Evolutionary conservation across 768 basidiomycete species (phyloP).

Genomic region (Tephrocybe sp.): DNA sequence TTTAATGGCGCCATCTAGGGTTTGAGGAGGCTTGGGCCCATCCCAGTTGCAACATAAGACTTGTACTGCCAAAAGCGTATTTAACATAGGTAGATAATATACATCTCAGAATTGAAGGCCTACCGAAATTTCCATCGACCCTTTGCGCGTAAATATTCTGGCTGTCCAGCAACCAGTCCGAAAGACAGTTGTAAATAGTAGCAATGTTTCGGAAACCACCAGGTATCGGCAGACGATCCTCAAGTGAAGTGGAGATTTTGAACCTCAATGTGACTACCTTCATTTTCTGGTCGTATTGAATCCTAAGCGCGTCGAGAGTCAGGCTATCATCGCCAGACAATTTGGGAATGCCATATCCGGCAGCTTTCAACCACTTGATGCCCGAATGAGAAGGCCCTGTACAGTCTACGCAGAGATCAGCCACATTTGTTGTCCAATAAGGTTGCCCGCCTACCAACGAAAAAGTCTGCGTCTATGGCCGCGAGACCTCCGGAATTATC

Average conservation of each 20-base stretch:
- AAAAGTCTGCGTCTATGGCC: background rate
- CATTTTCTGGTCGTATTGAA: slow-evolving; percentile 5
- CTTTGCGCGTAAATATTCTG: slow-evolving; percentile 3
- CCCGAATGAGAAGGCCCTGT: slow-evolving; percentile 26
- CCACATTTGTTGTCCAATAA: too few relatives aligned
- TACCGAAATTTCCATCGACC: slow-evolving; percentile 4
- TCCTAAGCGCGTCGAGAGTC: background rate
- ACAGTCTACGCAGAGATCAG: slow-evolving; percentile 24
- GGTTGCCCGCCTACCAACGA: background rate
- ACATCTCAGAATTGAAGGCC: background rate
- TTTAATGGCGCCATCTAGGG: slow-evolving; percentile 15
- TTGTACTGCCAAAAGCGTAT: background rate
- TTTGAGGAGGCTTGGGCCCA: slow-evolving; percentile 8
- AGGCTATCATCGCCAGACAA: background rate
- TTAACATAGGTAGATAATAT: background rate
- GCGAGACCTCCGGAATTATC: background rate
- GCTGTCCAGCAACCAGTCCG: slow-evolving; percentile 3
- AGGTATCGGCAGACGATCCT: slow-evolving; percentile 2
- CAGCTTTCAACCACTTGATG: slow-evolving; percentile 23
- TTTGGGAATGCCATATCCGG: slow-evolving; percentile 16
- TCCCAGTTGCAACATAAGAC: slow-evolving; percentile 2
- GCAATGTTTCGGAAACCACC: slow-evolving; percentile 5
- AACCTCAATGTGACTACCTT: slow-evolving; percentile 2
- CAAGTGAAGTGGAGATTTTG: background rate
- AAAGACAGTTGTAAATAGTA: slow-evolving; percentile 4